Conservation (phyloP, 164 flowering plant genomes). For the Liquidambar formosana region DNA sequence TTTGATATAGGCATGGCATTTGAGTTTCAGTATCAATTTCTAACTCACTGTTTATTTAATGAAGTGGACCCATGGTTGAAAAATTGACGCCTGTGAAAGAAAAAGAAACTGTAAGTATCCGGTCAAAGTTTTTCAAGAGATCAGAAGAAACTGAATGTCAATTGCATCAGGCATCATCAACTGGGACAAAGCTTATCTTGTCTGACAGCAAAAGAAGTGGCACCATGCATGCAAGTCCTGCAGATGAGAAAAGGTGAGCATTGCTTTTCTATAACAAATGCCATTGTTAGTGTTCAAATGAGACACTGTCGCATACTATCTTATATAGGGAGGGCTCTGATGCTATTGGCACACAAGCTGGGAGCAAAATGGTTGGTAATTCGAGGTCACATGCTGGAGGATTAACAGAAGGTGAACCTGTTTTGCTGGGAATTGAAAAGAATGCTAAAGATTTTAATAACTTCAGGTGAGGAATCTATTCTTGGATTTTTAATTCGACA, state of each 20-base stretch:
- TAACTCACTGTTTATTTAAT: constrained; percentile 13
- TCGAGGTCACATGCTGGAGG: constrained; percentile 16
- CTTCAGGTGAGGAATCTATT: constrained; percentile 16
- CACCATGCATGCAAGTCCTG: constrained; percentile 9
- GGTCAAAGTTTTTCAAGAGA: constrained; percentile 24
- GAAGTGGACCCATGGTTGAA: constrained; percentile 30
- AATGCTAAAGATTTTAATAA: constrained; percentile 5
- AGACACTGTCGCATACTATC: constrained; percentile 1
- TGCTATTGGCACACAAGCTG: constrained; percentile 23
- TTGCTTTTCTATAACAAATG: constrained; percentile 7
- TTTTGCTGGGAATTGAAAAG: constrained; percentile 20
- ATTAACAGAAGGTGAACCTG: constrained; percentile 19
- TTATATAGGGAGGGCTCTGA: constrained; percentile 26
- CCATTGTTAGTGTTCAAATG: constrained; percentile 2
- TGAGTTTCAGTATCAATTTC: neutral
- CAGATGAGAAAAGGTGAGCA: constrained; percentile 31
- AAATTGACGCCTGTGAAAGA: constrained; percentile 21
- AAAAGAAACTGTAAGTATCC: constrained; percentile 16
- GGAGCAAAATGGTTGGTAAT: constrained; percentile 21
- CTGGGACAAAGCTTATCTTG: constrained; percentile 8
- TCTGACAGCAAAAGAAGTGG: constrained; percentile 18
- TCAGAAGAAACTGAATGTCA: constrained; percentile 25
- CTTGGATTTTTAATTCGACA: neutral
- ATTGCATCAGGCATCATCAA: constrained; percentile 12
- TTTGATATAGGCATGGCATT: neutral